Percentiles rank a stretch among this genome's conserved stretches.
These are phyloP conservation scores for Lineolata rhizophorae DNA, from an alignment of 495 filamentous ascomycete species.

Conservation along the genomic window DNA sequence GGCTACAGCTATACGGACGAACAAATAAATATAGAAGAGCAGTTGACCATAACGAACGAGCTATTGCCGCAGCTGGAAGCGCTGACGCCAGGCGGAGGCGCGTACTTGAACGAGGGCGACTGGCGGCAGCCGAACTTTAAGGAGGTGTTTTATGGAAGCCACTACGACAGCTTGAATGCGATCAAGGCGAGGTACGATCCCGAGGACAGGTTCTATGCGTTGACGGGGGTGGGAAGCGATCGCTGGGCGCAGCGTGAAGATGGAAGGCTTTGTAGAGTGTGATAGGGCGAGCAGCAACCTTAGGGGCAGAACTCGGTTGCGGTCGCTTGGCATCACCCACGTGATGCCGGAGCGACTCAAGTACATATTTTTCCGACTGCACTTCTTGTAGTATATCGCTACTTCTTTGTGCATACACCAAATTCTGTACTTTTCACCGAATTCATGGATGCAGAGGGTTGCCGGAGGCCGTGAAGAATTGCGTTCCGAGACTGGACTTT, in stretches of 20 bases:
- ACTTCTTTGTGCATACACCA: no score
- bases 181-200: conserved; percentile 12
- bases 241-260: conserved; percentile 2
- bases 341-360: no score
- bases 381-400: no score
- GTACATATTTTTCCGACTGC: no score
- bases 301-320: no score
- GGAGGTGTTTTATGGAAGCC: conserved; percentile 7
- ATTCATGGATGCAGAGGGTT: no score
- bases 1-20: conserved; percentile 2
- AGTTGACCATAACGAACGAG: conserved; percentile 3
- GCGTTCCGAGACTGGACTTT: no score
- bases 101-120: conserved; percentile 32
- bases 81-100: conserved; percentile 14
- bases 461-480: no score
- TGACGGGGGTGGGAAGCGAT: conserved; percentile 8
- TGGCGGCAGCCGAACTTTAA: conserved; percentile 5
- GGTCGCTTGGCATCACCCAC: no score
- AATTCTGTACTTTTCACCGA: no score
- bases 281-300: no score
- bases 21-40: background rate
- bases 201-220: conserved; percentile 4
- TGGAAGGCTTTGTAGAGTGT: conserved; percentile 5
- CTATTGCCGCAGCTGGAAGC: conserved; percentile 3
- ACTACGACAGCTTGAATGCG: conserved; percentile 5